Conservation (phyloP, 306 rosid species). For the Begonia masoniana region DNA sequence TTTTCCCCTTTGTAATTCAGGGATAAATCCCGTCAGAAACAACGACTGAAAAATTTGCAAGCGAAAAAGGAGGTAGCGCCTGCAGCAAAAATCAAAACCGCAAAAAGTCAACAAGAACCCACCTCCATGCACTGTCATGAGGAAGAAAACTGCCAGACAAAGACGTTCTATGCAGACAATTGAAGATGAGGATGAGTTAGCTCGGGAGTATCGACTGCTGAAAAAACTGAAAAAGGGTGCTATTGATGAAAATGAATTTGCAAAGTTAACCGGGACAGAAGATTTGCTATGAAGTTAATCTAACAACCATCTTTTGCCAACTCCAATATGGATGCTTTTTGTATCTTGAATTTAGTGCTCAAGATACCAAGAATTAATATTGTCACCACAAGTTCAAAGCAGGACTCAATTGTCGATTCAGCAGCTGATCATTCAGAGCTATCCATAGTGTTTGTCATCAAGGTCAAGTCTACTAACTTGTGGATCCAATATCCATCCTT, state of each 20-base stretch:
- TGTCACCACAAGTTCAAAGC: no score
- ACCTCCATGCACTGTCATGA: constrained; percentile 18
- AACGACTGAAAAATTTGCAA: constrained; percentile 65
- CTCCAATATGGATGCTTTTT: no score
- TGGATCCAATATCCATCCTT: no score
- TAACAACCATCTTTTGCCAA: no score
- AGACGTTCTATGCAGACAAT: constrained; percentile 72
- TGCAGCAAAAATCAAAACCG: constrained; percentile 41
- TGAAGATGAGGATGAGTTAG: constrained; percentile 79
- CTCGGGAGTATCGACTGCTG: constrained; percentile 60
- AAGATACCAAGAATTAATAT: no score
- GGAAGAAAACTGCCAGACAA: constrained; percentile 80
- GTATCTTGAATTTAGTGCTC: no score
- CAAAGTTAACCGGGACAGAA: constrained; percentile 67
- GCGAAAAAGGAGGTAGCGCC: constrained; percentile 55
- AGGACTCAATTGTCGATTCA: no score
- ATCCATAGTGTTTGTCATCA: no score
- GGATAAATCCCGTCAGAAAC: constrained; percentile 86
- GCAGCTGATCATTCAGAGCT: no score
- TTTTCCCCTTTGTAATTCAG: constrained; percentile 16
- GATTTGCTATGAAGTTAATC: constrained; percentile 45
- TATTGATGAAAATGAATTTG: constrained; percentile 62
- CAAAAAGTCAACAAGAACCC: constrained; percentile 30
- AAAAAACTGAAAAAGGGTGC: constrained; percentile 82
- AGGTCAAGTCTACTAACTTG: no score